phyloP scores from a whole-genome alignment of 805 yeast genomes.

The Ogataea pini region DNA sequence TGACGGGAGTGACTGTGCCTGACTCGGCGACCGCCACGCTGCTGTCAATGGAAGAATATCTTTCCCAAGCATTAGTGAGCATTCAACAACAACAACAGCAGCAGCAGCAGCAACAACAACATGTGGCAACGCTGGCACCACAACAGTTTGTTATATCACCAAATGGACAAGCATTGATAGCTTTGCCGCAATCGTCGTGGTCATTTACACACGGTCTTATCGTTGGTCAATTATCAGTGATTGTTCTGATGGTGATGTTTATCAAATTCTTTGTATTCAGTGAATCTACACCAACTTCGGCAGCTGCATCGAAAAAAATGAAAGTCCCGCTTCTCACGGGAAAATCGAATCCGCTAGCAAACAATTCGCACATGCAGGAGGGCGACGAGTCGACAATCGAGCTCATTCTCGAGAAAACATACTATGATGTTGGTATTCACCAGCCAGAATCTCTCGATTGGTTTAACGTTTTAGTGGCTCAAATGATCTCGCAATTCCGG shows the following conservation, averaged over 20 bases:
- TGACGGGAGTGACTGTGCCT: neutral
- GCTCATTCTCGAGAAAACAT: constrained; percentile 81
- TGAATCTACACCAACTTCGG: constrained; percentile 52
- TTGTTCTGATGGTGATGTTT: constrained; percentile 60
- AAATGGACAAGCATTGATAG: neutral
- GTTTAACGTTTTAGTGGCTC: constrained; percentile 94
- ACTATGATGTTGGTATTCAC: constrained; percentile 87
- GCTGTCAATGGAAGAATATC: constrained; percentile 22
- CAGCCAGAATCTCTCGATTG: constrained; percentile 91
- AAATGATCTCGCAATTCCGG: constrained; percentile 81
- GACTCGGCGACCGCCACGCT: constrained; percentile 8
- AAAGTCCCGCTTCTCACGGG: constrained; percentile 20
- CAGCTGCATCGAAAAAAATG: constrained; percentile 28
- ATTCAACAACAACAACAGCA: constrained; percentile 20
- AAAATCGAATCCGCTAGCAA: constrained; percentile 8
- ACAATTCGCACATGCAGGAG: constrained; percentile 12
- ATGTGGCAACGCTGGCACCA: constrained; percentile 9
- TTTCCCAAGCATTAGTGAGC: constrained; percentile 20
- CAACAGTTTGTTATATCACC: constrained; percentile 11
- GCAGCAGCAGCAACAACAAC: constrained; percentile 14
- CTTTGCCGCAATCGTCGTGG: constrained; percentile 40
- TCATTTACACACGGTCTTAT: constrained; percentile 78
- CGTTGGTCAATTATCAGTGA: constrained; percentile 72
- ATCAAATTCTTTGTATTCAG: constrained; percentile 77
- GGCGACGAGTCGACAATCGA: constrained; percentile 24